Base-by-base conservation (phyloP, 202 grass and related monocot genomes). In the Sporobolus alterniflorus region DNA sequence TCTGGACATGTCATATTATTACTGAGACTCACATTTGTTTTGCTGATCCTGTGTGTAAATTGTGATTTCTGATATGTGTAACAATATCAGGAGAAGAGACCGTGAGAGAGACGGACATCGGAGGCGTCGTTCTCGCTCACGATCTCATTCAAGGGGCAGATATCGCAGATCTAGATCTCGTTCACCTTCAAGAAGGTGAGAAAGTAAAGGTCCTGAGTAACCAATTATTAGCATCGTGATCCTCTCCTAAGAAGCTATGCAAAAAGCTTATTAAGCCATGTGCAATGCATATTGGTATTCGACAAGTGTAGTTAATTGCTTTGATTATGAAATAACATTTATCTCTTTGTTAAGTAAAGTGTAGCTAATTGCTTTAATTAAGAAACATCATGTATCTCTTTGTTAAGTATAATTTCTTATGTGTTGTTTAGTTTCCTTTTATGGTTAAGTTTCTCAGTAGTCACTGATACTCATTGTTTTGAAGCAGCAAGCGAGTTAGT, bases 151-250 rank as follows among this genome's bases (percentile, higher is more conserved):
- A 26, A 98, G 87, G 73, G 91, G 85, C 32, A n/a, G n/a, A n/a
- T n/a, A n/a, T n/a, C 61, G 17, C 12, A 82, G 78, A 43, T 81
- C 75, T 49, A 86, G 85, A 30, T 88, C 85, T 78, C 81, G 71
- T 62, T 93, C 80, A n/a, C n/a, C n/a, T 93, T 98, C 96, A 61
- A 98, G 91, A 82, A 98, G 96, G 96, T 98, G 86, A 46, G 24
- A 26, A 48, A 50, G 7, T 48, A 29, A 83, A 79, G 29, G 32
- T 71, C 41, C 54, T 20, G 16, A 50, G 14, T 25, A 47, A 9
- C 43, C 51, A 5, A 16, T 64, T 39, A 42, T 75, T 83, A 71
- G 39, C 33, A 26, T 78, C 24, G 9, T 86, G 21, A 67, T 88
- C 73, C n/a, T n/a, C n/a, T n/a, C n/a, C n/a, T n/a, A n/a, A 30